Base-by-base conservation (phyloP, 202 grass and related monocot species). In the Panicum hallii region DNA sequence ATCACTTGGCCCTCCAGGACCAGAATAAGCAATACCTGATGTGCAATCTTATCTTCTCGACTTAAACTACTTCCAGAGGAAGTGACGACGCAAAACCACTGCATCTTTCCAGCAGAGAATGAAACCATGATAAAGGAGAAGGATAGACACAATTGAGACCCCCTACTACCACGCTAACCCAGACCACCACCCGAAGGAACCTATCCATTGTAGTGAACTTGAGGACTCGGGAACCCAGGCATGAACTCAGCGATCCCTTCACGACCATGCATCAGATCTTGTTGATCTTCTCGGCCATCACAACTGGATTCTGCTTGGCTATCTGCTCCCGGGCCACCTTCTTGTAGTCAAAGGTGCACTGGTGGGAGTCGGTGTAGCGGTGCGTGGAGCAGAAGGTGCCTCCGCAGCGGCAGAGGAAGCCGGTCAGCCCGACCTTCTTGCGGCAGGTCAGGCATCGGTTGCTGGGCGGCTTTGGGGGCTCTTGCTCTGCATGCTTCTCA, bases 291-390 rank as follows among this genome's bases (percentile, higher is more conserved):
- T 97, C 91, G 1, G 91, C 89, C 40, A 91, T 86, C 63, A 97
- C 80, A 19, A 97, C 82, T 3, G 94, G 94, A 7, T 97, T 97
- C 74, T 88, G 86, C 75, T 87, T 90, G 56, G 91, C 89, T 23
- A 97, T 97, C 74, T 84, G 84, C 46, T 85, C 91, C 52, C 88
- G 71, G 3, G 79, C 94, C 23, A 76, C 82, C 62, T 63, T 79
- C 82, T 90, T 93, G 76, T 97, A 97, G 81, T 97, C 94, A 15
- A 97, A 93, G 15, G 77, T 75, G 90, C 94, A 97, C 30, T 91
- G 38, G 36, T 97, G 94, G 20, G 78, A 68, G 10, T 97, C 94
- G 0, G 84, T 66, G 10, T 97, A 93, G n/a, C 89, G 94, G 67
- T 97, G 94, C 28, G 54, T 82, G 44, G 89, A 84, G 85, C 94